Base-by-base conservation (phyloP, 371 early-diverging fungal species). In the Mucor lusitanicus region DNA sequence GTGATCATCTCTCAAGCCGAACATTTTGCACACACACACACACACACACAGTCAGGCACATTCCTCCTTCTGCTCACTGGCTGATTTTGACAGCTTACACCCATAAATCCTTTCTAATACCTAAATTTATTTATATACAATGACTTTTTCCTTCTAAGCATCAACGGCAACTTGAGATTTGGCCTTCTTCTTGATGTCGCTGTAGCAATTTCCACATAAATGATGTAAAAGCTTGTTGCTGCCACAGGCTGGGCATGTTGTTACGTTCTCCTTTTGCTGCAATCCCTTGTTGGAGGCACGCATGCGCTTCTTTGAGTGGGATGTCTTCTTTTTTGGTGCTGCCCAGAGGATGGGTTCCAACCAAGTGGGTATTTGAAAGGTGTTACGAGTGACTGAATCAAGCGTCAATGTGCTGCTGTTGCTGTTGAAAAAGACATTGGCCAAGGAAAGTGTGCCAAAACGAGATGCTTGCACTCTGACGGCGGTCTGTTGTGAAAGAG, bases 301-400 rank as follows among this genome's bases (percentile, higher is more conserved):
- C 92, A 91, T 93, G 64, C 94, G 91, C 76, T 94, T 93, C 77
- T 91, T 92, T 40, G 91, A 87, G 70, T 94, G 94, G 21, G 94
- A 92, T 0, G 94, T 94, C 79, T 91, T 89, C 84, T 91, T 90
- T 79, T 94, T 94, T 27, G 95, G 95, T 46, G 90, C 95, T 0
- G 93, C 93, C 81, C 88, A 87, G 57, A 92, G 83, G 48, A 93
- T 79, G 12, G 87, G 73, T 44, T 75, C 83, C 40, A 84, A 74
- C 84, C 84, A 84, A 30, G 53, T 63, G 53, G 84, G 84, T 46
- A 78, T 65, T 70, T 80, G 74, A 58, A 80, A 80, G 11, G 72
- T 68, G 57, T 64, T 65, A 25, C 64, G 67, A 27, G 46, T 65
- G 19, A 68, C 62, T 12, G 61, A 23, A 19, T 68, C 62, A 42